Percentiles rank a stretch among this genome's conserved stretches.
Evolutionary conservation across 352 stramenopile genomes (phyloP).

Genomic region (Aphanomyces cochlioides): DNA sequence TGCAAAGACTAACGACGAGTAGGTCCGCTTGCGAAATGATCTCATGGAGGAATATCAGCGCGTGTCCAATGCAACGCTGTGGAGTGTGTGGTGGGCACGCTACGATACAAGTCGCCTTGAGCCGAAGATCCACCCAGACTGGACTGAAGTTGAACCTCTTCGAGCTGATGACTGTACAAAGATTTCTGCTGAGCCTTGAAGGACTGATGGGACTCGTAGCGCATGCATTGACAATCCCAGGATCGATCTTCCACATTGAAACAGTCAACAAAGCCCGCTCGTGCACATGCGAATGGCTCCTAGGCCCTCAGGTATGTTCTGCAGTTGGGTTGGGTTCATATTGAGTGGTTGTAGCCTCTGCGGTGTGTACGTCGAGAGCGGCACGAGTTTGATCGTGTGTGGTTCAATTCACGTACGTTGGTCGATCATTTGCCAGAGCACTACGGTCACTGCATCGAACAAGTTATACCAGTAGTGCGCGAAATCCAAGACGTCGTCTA

Average conservation of each 20-base stretch:
- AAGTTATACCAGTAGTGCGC: slow-evolving; percentile 37
- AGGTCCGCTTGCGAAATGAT: slow-evolving; percentile 56
- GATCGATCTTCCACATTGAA: slow-evolving; percentile 67
- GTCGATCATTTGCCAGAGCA: slow-evolving; percentile 81
- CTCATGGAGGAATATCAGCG: slow-evolving; percentile 63
- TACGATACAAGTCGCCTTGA: slow-evolving; percentile 5
- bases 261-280: slow-evolving; percentile 49
- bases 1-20: background rate
- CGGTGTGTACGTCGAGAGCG: slow-evolving; percentile 66
- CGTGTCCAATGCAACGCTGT: slow-evolving; percentile 59
- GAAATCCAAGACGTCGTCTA: slow-evolving; percentile 6
- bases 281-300: slow-evolving; percentile 60
- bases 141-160: slow-evolving; percentile 8
- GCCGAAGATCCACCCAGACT: slow-evolving; percentile 6
- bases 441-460: slow-evolving; percentile 69
- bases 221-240: slow-evolving; percentile 59
- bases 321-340: background rate
- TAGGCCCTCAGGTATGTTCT: slow-evolving; percentile 45
- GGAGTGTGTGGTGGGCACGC: slow-evolving; percentile 49
- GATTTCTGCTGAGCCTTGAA: background rate
- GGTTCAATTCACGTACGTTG: slow-evolving; percentile 51
- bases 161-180: background rate
- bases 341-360: slow-evolving; percentile 36
- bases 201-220: background rate
- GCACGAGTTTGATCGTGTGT: slow-evolving; percentile 67